Base-by-base conservation (phyloP, 2,329 filamentous ascomycete genomes). In the Paecilomyces variotii region DNA sequence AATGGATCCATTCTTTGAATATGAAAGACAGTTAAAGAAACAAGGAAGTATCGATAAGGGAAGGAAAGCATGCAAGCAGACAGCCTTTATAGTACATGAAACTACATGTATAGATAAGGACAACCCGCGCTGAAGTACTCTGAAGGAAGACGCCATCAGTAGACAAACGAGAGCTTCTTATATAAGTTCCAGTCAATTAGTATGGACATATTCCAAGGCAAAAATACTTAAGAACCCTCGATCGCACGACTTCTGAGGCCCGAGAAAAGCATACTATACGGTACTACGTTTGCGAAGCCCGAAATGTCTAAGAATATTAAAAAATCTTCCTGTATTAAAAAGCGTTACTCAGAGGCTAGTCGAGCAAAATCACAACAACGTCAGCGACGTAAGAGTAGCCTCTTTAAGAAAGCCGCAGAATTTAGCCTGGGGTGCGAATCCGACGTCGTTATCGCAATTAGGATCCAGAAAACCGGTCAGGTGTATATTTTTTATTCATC, bases 401-500 rank as follows among this genome's bases (percentile, higher is more conserved):
- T 64, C 12, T 64, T 65, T 24, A 62, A 65, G 35, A 65, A 65
- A 49, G 62, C 60, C 32, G 59, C 60, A 60, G 59, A 64, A 54
- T 64, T 60, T 55, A 58, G 56, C 39, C 57, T 61, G 34, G 57
- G 64, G 50, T 65, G 61, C 55, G 61, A 65, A 51, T 60, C 62
- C 11, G 60, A 64, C 54, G 57, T 64, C 4, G 34, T 65, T 10
- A 12, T 65, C 19, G 59, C 60, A 34, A 12, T 65, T 60, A 49
- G 45, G 30, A 59, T 63, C 30, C 56, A 32, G 30, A 63, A 63
- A 60, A 58, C 60, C 54, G 60, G 63, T 9, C 62, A 62, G 49
- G 57, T 59, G 55, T 63, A 63, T 60, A 57, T 63, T 50, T 57
- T 65, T 45, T 56, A 65, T 57, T 63, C 62, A 59, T 62, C 54